Evolutionary conservation across 768 basidiomycete species (phyloP), one percentile per base, ranked within the genome.

Genomic region (Trametes cubensis): DNA sequence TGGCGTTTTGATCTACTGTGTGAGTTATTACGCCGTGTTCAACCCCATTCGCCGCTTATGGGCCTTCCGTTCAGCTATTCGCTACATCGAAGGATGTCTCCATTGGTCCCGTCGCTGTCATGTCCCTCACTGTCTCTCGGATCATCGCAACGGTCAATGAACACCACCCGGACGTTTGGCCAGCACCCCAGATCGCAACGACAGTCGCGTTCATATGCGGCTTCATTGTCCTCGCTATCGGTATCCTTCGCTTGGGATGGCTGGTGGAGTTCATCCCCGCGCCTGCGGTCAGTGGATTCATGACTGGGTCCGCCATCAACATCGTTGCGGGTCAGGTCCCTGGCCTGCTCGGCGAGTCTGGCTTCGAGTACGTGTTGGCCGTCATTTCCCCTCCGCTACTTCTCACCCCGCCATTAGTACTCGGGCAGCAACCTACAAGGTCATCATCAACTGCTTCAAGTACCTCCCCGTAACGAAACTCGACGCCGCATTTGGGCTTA

Each of bases 71-170:
- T 8, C 65, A 93, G 89, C 84, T 97, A 77, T 98, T 98, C 71
- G 96, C 95, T 23, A 98, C 97, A 0, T 93, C 93, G 28, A 98
- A 98, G 75, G 97, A 99, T 79, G 92, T 99, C 44, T 95, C 94
- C n/a, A 98, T 99, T 67, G 97, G 97, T 52, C 97, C 97, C 2
- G 96, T 98, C 67, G 96, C 97, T 8, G 96, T 99, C 72, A 97
- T 99, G 95, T 95, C 94, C 2, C 82, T 97, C 53, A 90, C 91
- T 20, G 85, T 87, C 18, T 83, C 92, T 8, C 86, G 92, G 72
- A 86, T 98, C 65, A 91, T 98, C 71, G 77, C 81, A 15, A 74
- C 82, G 39, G 85, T 97, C 55, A 69, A 88, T 46, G 68, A 77
- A 0, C 68, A 72, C 11, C 76, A 86, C 67, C 87, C 84, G 1